Base-by-base conservation (phyloP, 192 early-diverging fungal genomes). In the Coemansia erecta region DNA sequence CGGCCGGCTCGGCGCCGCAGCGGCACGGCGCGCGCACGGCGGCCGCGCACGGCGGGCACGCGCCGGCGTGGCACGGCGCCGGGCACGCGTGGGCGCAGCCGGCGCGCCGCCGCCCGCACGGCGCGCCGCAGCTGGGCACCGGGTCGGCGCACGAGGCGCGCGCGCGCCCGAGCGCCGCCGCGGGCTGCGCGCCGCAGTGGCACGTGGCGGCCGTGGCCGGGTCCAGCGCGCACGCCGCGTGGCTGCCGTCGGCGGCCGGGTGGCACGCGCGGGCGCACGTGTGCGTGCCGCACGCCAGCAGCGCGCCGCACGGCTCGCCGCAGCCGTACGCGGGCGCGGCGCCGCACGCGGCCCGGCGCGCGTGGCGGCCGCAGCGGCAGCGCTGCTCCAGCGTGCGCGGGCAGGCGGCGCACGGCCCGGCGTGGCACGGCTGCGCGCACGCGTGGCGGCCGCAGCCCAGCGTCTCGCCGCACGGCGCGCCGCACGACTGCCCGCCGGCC, bases 361-460 rank as follows among this genome's bases (percentile, higher is more conserved):
- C 69, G 61, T 82, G 75, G 33, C 81, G 73, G 14, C 89, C 90
- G 61, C 91, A 93, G 59, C 84, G 86, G 65, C 91, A 93, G 8
- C 47, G 39, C 73, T 90, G 86, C 14, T 68, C 44, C 53, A 85
- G 77, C 21, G 57, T 45, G 23, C 72, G 67, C 22, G 74, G 47
- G 43, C 91, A 93, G 22, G 86, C 82, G 19, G 77, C 68, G 64
- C 91, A 93, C 4, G 84, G 56, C 15, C 88, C 91, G 7, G 84
- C 46, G 61, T 93, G 91, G 63, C 91, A 93, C 7, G 73, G 39
- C 22, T 84, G 69, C 28, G 77, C 54, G 64, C 91, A 93, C 1
- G 64, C 49, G 81, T 90, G 90, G 39, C 80, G 79, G n/a, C 84
- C 86, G 52, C 90, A 92, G 22, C 85, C 85, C 35, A 92, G 66